These are phyloP conservation scores for Trichoderma koningiopsis DNA, from an alignment of 2,329 filamentous ascomycete species.

Conservation along the genomic window DNA sequence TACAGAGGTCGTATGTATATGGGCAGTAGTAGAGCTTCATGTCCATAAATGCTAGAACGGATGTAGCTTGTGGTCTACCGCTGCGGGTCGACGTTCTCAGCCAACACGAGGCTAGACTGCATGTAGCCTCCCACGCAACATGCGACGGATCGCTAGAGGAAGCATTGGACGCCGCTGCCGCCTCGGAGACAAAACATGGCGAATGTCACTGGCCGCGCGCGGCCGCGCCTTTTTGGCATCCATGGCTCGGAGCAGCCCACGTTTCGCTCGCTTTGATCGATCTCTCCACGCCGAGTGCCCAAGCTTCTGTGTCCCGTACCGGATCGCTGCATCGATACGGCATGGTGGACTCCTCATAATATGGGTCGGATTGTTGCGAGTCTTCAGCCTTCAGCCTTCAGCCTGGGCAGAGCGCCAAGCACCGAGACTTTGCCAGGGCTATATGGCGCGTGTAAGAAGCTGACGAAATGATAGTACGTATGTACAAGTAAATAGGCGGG, in stretches of 20 bases:
- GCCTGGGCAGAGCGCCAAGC: background rate
- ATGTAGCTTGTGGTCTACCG: constrained; percentile 11
- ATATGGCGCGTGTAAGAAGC: constrained; percentile 5
- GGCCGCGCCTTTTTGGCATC: background rate
- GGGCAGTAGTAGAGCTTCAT: background rate
- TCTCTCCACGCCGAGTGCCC: background rate
- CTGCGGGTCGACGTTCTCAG: constrained; percentile 13
- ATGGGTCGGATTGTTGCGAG: background rate
- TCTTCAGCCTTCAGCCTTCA: background rate
- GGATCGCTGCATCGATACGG: background rate
- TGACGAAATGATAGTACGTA: background rate
- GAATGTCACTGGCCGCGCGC: background rate
- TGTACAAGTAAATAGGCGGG: background rate
- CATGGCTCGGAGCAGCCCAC: background rate
- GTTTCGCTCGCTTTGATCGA: background rate
- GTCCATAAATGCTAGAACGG: background rate
- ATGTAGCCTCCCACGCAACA: constrained; percentile 7
- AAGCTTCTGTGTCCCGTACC: background rate
- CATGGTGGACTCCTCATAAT: background rate
- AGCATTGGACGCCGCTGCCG: background rate
- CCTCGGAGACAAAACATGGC: constrained; percentile 6
- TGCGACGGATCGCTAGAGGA: background rate
- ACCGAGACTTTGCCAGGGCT: background rate
- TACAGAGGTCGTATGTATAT: background rate
- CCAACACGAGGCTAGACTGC: background rate